Base-by-base conservation (phyloP, 2,329 filamentous ascomycete genomes). In the Neonectria sp. region DNA sequence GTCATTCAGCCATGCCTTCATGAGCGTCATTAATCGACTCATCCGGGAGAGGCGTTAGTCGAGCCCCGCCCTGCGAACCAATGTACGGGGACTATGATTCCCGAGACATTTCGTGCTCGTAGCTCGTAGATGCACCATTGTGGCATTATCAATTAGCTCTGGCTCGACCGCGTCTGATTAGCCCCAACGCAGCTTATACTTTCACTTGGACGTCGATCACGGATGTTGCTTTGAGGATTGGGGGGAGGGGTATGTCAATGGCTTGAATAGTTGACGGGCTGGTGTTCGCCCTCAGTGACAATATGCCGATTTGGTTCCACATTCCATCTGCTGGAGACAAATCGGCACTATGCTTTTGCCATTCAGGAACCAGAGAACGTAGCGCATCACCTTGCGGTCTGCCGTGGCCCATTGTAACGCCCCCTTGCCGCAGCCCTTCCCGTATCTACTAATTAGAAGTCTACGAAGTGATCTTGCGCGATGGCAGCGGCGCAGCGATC, bases 401-500 rank as follows among this genome's bases (percentile, higher is more conserved):
- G 13, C 37, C 27, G 52, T 17, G 13, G 33, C 17, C 53, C 49
- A 51, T 9, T 17, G 27, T n/a, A 45, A 25, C 35, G 43, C 21
- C 21, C 8, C 27, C 25, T 40, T 53, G 24, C 43, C 33, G 37
- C 33, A 33, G 29, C 9, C 43, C 43, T 59, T 65, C 43, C 62
- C 62, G 55, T 57, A 37, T 45, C 27, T 52, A 15, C 25, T 29
- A 49, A 49, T n/a, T 49, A 49, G 24, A 7, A 55, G 33, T n/a
- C 15, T 55, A 55, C 17, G 52, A 21, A 21, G 15, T 6, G 35
- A 7, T 24, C 11, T 9, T 45, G 40, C 25, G 59, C 57, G 57
- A 43, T 52, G 29, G 61, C 29, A 55, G 56, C 56, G 58, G 63
- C 51, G 52, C 33, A 51, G 35, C 53, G 63, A 65, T 65, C 52